Percentiles rank a stretch among this genome's conserved stretches.
These are phyloP conservation scores for Podaxis sp. DNA, from an alignment of 768 basidiomycete species.

Conservation along the genomic window DNA sequence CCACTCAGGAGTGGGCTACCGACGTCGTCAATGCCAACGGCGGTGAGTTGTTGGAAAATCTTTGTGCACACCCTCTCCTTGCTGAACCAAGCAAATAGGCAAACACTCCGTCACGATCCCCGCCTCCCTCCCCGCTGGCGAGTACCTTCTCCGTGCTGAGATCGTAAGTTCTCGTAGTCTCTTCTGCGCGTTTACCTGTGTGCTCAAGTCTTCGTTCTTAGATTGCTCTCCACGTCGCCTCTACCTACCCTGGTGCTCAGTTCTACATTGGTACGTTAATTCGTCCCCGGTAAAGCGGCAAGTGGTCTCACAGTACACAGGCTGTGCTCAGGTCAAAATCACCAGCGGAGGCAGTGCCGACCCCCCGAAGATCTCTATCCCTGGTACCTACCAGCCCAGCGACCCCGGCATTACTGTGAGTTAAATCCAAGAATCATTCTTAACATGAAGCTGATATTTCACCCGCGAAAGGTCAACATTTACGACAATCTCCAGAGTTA, in stretches of 20 bases:
- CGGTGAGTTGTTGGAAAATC: conserved; percentile 22
- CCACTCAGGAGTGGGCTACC: conserved; percentile 40
- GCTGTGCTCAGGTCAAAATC: conserved; percentile 47
- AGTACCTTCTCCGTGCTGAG: conserved; percentile 47
- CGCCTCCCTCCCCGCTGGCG: conserved; percentile 39
- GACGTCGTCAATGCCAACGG: conserved; percentile 43
- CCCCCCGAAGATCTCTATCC: conserved; percentile 45
- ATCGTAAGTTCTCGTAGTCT: conserved; percentile 31
- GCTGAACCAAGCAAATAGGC: conserved; percentile 20
- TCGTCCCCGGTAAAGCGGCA: conserved; percentile 31
- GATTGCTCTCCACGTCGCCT: conserved; percentile 35
- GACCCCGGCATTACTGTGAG: conserved; percentile 45
- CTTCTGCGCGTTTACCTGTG: neutral
- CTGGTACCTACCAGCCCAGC: conserved; percentile 38
- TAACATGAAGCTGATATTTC: conserved; percentile 16
- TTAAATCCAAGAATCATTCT: conserved; percentile 14
- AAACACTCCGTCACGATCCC: conserved; percentile 43
- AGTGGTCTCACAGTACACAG: conserved; percentile 13
- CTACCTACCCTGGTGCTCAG: conserved; percentile 42
- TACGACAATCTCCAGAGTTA: conserved; percentile 55
- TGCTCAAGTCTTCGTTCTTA: neutral
- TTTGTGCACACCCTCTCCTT: neutral
- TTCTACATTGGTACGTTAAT: conserved; percentile 41
- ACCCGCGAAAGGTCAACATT: conserved; percentile 34
- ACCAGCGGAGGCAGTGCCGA: conserved; percentile 36